Evolutionary conservation across 352 stramenopile species (phyloP).

Genomic region (Phytophthora quininea): DNA sequence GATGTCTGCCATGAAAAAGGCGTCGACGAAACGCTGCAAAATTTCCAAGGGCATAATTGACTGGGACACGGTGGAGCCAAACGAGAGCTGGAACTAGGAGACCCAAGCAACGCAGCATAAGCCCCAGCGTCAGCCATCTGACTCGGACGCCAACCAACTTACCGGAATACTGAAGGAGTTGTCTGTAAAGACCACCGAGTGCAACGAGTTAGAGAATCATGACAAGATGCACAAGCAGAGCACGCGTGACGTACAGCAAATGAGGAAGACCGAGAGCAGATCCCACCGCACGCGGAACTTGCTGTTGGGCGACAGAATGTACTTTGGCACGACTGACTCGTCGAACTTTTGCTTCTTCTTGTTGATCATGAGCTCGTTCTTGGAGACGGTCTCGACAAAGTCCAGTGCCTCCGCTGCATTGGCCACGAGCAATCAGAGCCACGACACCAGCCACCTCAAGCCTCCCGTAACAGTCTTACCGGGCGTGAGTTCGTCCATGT

Average conservation of each 20-base stretch:
- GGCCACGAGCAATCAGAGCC: conserved; percentile 8
- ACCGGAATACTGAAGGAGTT: conserved; percentile 82
- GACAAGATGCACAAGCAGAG: background rate
- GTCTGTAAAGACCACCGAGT: conserved; percentile 39
- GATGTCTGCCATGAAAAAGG: conserved; percentile 79
- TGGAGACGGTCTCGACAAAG: conserved; percentile 78
- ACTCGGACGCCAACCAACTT: conserved; percentile 15
- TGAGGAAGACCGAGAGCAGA: conserved; percentile 67
- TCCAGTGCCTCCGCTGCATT: conserved; percentile 67
- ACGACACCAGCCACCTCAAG: too few species aligned
- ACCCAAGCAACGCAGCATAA: conserved; percentile 1
- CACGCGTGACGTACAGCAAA: conserved; percentile 61
- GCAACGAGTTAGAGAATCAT: background rate
- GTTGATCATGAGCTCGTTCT: conserved; percentile 89
- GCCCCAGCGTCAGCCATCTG: conserved; percentile 4
- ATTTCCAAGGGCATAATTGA: conserved; percentile 44
- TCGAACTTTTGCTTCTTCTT: conserved; percentile 86
- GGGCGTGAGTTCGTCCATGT: conserved; percentile 85
- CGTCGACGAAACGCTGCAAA: conserved; percentile 63
- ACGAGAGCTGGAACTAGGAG: conserved; percentile 73
- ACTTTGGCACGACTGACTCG: conserved; percentile 79
- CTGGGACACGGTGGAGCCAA: conserved; percentile 32
- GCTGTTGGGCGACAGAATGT: conserved; percentile 74
- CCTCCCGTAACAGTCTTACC: conserved; percentile 27
- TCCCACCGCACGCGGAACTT: conserved; percentile 84